phyloP scores from a whole-genome alignment of 495 filamentous ascomycete genomes.

The Penicillium simplicissimum region DNA sequence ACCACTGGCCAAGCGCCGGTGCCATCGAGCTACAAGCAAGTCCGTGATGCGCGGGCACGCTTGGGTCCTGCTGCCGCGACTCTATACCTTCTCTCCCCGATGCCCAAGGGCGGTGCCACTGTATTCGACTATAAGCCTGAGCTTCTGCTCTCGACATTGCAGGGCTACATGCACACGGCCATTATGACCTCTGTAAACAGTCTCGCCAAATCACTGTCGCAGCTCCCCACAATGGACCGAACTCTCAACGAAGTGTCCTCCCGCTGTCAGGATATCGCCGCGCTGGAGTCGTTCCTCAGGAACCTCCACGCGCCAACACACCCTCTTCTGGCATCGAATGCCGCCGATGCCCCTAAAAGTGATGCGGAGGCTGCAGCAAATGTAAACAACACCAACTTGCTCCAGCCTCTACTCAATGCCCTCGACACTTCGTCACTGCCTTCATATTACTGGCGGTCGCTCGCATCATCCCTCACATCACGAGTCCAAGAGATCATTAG shows the following conservation, averaged over 20 bases:
- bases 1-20: constrained; percentile 30
- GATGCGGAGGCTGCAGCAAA: constrained; percentile 10
- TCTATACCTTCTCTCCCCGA: constrained; percentile 78
- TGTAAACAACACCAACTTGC: constrained; percentile 52
- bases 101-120: constrained; percentile 31
- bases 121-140: constrained; percentile 54
- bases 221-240: constrained; percentile 78
- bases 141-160: constrained; percentile 72
- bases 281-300: constrained; percentile 76
- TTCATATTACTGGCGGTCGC: constrained; percentile 87
- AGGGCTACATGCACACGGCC: constrained; percentile 75
- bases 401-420: constrained; percentile 70
- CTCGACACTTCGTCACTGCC: constrained; percentile 86
- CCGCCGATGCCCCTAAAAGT: constrained; percentile 7
- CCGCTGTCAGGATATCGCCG: constrained; percentile 86
- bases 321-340: constrained; percentile 52
- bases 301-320: constrained; percentile 64
- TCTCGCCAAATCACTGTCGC: constrained; percentile 70
- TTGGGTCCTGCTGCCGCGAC: constrained; percentile 73
- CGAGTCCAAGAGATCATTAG: constrained; percentile 81
- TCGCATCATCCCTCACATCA: constrained; percentile 73
- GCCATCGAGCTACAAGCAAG: constrained; percentile 70
- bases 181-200: constrained; percentile 73
- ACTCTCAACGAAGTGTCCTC: constrained; percentile 79
- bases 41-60: constrained; percentile 71